Conservation (phyloP, 345 rosid species). For the Odontarrhena argentea region DNA sequence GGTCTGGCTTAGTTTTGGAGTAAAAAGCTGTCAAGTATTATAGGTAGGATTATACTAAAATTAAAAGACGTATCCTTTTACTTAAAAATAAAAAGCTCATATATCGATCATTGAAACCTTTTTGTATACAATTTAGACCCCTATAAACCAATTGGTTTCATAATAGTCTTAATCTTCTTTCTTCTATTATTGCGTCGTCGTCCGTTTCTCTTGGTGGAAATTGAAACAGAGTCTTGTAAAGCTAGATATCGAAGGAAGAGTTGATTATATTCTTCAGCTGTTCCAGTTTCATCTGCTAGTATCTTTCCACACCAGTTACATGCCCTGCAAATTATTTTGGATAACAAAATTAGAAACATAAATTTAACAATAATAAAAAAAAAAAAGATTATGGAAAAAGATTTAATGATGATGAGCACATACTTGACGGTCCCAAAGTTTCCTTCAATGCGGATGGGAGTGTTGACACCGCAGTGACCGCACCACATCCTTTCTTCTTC, state of each 20-base stretch:
- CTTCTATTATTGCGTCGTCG: slow-evolving; percentile 4
- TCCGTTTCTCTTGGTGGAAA: slow-evolving; percentile 1
- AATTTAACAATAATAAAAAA: not conserved
- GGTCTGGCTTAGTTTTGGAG: too few relatives aligned
- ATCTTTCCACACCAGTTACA: slow-evolving; percentile 41
- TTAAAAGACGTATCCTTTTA: too few relatives aligned
- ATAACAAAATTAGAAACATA: not conserved
- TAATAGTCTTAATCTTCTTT: not conserved
- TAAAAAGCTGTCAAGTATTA: too few relatives aligned
- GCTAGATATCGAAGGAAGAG: slow-evolving; percentile 25
- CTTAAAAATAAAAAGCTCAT: too few relatives aligned
- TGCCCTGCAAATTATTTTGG: not conserved
- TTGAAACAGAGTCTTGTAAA: not conserved
- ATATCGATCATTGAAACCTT: too few relatives aligned
- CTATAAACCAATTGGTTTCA: too few relatives aligned
- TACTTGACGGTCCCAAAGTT: slow-evolving; percentile 28
- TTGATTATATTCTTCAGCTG: slow-evolving; percentile 27
- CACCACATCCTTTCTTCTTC: slow-evolving; percentile 28
- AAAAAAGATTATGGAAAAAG: not conserved
- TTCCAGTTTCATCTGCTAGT: slow-evolving; percentile 37
- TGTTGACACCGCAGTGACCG: slow-evolving; percentile 32
- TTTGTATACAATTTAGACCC: too few relatives aligned
- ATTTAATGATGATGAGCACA: not conserved
- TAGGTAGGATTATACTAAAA: too few relatives aligned
- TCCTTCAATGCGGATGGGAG: slow-evolving; percentile 33